Evolutionary conservation across 495 filamentous ascomycete genomes (phyloP).

Genomic region (Lasiosphaeria ovina): DNA sequence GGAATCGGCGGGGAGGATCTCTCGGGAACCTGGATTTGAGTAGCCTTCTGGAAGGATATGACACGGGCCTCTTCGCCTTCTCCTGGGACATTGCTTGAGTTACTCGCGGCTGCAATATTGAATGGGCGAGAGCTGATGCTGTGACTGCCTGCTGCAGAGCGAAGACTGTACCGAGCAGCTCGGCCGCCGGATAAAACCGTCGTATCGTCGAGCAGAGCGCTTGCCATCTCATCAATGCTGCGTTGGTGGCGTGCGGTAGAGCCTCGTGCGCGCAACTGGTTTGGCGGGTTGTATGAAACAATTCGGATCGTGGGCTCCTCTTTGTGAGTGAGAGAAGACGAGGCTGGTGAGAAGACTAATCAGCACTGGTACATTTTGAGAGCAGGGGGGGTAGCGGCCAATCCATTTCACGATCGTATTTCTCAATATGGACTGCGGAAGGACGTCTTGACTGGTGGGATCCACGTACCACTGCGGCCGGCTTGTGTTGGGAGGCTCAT

Average conservation of each 20-base stretch:
- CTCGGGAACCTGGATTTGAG: constrained; percentile 3
- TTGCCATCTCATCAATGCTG: constrained; percentile 35
- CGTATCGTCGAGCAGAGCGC: constrained; percentile 30
- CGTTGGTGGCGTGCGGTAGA: constrained; percentile 17
- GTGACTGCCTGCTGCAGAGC: neutral
- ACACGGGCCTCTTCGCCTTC: neutral
- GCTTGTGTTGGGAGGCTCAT: neutral
- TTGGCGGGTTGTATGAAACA: neutral
- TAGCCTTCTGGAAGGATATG: constrained; percentile 3
- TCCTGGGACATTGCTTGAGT: neutral
- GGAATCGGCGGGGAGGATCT: constrained; percentile 8
- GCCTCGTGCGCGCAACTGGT: neutral
- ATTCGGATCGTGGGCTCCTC: neutral
- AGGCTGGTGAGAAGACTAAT: neutral
- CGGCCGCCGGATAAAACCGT: neutral
- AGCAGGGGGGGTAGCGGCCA: neutral
- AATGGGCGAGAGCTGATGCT: neutral
- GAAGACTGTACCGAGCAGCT: neutral
- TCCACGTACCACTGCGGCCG: neutral
- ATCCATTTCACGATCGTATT: neutral
- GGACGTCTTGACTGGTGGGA: neutral
- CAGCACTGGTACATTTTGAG: neutral
- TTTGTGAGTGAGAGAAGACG: neutral
- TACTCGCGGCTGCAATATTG: neutral
- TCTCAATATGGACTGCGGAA: neutral